Percentiles rank a stretch among this genome's conserved stretches.
Evolutionary conservation across 441 rosid species (phyloP).

Genomic region (Flueggea neowawraea): DNA sequence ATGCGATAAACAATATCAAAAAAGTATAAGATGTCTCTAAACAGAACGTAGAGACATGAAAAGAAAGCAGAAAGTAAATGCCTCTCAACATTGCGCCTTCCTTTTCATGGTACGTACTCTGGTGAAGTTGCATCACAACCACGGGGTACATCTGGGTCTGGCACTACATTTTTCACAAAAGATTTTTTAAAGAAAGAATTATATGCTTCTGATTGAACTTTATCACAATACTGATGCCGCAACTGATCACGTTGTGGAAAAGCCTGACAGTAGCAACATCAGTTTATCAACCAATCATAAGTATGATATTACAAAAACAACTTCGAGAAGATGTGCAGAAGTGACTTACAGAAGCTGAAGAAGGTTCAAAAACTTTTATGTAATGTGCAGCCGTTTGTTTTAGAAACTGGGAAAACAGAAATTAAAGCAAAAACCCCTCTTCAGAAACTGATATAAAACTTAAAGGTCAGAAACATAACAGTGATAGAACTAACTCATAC

Average conservation of each 20-base stretch:
- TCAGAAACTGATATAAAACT: slow-evolving; percentile 14
- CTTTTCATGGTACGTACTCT: slow-evolving; percentile 55
- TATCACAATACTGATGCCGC: slow-evolving; percentile 60
- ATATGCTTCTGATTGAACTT: slow-evolving; percentile 45
- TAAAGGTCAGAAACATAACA: slow-evolving; percentile 2
- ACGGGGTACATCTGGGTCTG: slow-evolving; percentile 82
- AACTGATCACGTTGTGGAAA: slow-evolving; percentile 72
- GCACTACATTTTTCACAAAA: slow-evolving; percentile 54
- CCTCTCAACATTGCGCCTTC: slow-evolving; percentile 8
- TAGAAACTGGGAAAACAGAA: slow-evolving; percentile 60
- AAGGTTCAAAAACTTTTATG: slow-evolving; percentile 69
- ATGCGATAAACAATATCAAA: slow-evolving; percentile 17
- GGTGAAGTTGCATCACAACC: slow-evolving; percentile 70
- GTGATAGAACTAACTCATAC: background rate
- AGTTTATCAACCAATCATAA: background rate
- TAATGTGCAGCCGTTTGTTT: slow-evolving; percentile 70
- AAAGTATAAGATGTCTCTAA: background rate
- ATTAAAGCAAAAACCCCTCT: background rate
- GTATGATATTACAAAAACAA: background rate
- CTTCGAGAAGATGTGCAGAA: background rate
- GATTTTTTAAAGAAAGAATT: slow-evolving; percentile 33
- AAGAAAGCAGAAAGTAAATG: slow-evolving; percentile 10
- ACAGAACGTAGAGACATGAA: slow-evolving; percentile 10
- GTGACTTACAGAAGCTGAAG: slow-evolving; percentile 69
- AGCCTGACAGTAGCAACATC: slow-evolving; percentile 35